Base-by-base conservation (phyloP, 2,329 filamentous ascomycete genomes). In the Cryphonectria carpinicola region DNA sequence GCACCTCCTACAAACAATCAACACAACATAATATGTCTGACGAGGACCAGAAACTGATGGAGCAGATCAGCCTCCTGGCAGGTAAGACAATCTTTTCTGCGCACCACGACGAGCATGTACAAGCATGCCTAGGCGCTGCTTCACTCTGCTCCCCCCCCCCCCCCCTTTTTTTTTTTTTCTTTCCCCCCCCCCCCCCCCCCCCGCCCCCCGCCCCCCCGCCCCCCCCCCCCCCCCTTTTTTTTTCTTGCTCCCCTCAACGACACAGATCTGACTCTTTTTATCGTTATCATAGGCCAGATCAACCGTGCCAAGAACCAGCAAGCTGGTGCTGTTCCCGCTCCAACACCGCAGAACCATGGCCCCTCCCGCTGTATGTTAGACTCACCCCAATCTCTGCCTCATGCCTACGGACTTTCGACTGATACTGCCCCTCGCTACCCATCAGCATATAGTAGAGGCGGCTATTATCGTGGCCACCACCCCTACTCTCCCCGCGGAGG, bases 251-350 rank as follows among this genome's bases (percentile, higher is more conserved):
- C 25, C 25, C n/a, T 41, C 61, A 6, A 63, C 37, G 4, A 62
- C 60, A 39, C 25, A n/a, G 28, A 56, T 39, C 39, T 28, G n/a
- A 25, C 25, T 39, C 28, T 10, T 49, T 58, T 46, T 10, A 17
- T 58, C 19, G 46, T 39, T 14, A 11, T 22, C 52, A 43, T 74
- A 94, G 92, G 92, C 75, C 91, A 93, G 81, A 95, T 96, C 78
- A 94, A 94, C 79, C 89, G 90, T 67, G 90, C 93, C 82, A 94
- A 93, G 80, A 92, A 88, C 73, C 87, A 90, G 73, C 85, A 88
- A 74, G 78, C 83, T 46, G 83, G 82, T 56, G 71, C 81, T 52
- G 77, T 74, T n/a, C 72, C 81, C 25, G 67, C 76, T n/a, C 68
- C 76, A 62, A 73, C 72, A 54, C 68, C 72, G 56, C 76, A 76